These are phyloP conservation scores for Salix exigua DNA, from an alignment of 345 rosid genomes.

Conservation along the genomic window DNA sequence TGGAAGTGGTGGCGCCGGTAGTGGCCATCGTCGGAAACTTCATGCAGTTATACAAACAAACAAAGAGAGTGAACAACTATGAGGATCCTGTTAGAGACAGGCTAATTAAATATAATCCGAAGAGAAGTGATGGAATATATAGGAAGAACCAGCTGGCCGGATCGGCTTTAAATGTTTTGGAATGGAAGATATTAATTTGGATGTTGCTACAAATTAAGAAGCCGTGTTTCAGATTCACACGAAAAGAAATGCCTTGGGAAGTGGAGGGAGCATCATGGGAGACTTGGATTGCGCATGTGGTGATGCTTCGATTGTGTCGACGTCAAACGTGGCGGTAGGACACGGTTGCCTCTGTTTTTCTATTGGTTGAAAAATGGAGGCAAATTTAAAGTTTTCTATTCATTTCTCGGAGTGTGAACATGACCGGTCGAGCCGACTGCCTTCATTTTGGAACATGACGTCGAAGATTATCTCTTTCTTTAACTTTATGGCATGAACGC, in stretches of 20 bases:
- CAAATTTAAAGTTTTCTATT: too few species aligned
- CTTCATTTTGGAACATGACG: too few species aligned
- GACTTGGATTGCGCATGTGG: background rate
- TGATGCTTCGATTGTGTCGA: too few species aligned
- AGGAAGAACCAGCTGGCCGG: background rate
- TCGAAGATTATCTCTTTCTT: too few species aligned
- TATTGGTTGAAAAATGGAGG: background rate
- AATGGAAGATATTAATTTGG: background rate
- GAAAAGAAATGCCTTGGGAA: background rate
- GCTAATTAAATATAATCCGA: background rate
- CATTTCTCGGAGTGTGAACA: too few species aligned
- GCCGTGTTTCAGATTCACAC: background rate
- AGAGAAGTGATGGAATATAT: background rate
- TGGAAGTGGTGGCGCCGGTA: background rate
- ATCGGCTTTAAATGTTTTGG: background rate
- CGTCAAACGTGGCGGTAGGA: background rate
- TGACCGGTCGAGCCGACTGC: too few species aligned
- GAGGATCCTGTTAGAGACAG: too few species aligned
- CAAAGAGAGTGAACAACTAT: background rate
- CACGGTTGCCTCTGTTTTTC: background rate
- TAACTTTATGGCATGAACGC: too few species aligned
- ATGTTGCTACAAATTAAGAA: background rate
- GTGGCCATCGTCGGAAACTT: background rate
- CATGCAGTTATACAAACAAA: background rate
- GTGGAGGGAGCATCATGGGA: background rate